Percentiles rank a stretch among this genome's conserved stretches.
phyloP scores from a whole-genome alignment of 2,329 filamentous ascomycete genomes.

The Anisogramma anomala region DNA sequence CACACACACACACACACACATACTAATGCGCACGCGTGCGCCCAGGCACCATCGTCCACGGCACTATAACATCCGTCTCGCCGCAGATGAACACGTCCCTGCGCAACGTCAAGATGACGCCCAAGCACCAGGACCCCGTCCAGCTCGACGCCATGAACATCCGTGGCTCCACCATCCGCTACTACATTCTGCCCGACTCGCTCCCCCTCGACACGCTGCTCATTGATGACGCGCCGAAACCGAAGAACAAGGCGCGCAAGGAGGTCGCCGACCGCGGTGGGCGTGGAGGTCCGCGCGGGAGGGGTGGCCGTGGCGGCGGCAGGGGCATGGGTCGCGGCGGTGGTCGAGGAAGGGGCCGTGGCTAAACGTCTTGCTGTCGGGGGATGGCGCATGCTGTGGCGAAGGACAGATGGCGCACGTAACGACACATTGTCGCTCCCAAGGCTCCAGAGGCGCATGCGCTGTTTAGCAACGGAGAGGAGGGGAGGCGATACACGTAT shows the following conservation, averaged over 20 bases:
- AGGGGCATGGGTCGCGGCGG: conserved; percentile 13
- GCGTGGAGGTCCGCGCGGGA: conserved; percentile 40
- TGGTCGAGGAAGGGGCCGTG: conserved; percentile 5
- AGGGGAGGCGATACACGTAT: not conserved
- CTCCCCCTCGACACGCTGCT: conserved; percentile 89
- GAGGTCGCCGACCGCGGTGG: conserved; percentile 52
- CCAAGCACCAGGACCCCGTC: conserved; percentile 75
- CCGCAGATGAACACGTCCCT: conserved; percentile 98
- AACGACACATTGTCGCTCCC: not conserved
- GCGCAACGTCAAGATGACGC: conserved; percentile 93
- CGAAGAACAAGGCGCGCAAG: conserved; percentile 99
- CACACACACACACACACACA: not conserved
- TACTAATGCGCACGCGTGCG: not conserved
- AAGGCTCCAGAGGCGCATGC: not conserved
- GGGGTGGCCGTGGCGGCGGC: conserved; percentile 43
- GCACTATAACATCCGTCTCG: conserved; percentile 91
- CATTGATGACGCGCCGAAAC: conserved; percentile 93
- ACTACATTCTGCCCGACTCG: conserved; percentile 92
- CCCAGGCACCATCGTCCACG: conserved; percentile 84
- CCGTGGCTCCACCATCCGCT: conserved; percentile 88
- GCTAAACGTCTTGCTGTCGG: not conserved
- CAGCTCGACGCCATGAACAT: conserved; percentile 93
- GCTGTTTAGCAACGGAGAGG: not conserved
- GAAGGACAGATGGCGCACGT: not conserved
- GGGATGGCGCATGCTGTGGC: too few relatives aligned